Conservation (phyloP, 1,284 basidiomycete species). For the Trametes sp. region DNA sequence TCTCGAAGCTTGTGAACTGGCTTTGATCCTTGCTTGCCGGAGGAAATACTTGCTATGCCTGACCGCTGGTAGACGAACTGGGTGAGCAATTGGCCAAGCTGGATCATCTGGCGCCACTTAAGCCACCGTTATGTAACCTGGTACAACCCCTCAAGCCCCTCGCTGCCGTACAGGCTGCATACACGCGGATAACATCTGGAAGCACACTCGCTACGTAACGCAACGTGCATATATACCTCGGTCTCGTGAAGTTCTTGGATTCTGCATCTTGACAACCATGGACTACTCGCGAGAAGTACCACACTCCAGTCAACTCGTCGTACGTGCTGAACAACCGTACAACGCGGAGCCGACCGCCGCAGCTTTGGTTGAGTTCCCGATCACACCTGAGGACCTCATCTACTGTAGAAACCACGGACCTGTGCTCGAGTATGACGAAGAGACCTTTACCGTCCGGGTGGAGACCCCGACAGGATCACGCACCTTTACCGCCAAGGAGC, state of each 20-base stretch:
- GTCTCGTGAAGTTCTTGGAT: background rate
- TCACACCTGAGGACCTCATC: conserved; percentile 65
- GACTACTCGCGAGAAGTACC: conserved; percentile 50
- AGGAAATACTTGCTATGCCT: background rate
- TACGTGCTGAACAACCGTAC: conserved; percentile 58
- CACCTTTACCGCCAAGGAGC: conserved; percentile 48
- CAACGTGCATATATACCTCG: background rate
- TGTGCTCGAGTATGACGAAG: conserved; percentile 58
- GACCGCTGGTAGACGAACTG: background rate
- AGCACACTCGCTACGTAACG: background rate
- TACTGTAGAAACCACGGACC: conserved; percentile 70
- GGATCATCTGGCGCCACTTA: conserved; percentile 27
- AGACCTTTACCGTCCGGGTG: conserved; percentile 52
- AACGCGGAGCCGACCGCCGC: conserved; percentile 64
- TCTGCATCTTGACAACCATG: conserved; percentile 39
- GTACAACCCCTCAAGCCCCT: conserved; percentile 11
- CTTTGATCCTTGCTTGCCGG: background rate
- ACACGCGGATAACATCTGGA: conserved; percentile 7
- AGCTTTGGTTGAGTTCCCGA: conserved; percentile 57
- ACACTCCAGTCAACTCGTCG: conserved; percentile 54
- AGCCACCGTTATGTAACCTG: conserved; percentile 31
- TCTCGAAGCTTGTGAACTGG: background rate
- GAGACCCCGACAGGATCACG: conserved; percentile 46
- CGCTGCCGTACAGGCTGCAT: conserved; percentile 16
- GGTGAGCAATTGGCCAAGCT: background rate